phyloP scores from a whole-genome alignment of 2,329 filamentous ascomycete genomes.

The Paracamarosporium sp. region DNA sequence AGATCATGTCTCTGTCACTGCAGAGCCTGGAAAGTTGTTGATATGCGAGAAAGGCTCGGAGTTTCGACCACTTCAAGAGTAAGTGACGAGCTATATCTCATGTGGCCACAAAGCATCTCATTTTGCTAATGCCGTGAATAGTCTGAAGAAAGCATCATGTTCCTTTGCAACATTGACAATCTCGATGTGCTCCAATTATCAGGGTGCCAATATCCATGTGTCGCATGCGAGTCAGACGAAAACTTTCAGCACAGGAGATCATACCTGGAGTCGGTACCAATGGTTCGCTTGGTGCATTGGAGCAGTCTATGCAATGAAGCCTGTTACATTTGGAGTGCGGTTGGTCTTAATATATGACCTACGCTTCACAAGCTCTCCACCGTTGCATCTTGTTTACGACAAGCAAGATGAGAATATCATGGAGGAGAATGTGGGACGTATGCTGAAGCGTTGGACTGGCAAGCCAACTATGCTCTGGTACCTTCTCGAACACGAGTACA shows the following conservation, averaged over 20 bases:
- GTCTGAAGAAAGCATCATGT: background rate
- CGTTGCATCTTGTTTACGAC: background rate
- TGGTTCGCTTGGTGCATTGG: background rate
- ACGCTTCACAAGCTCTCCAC: background rate
- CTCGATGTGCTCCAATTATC: background rate
- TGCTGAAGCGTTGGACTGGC: background rate
- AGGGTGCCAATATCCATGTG: slow-evolving; percentile 1
- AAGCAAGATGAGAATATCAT: background rate
- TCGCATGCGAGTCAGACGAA: background rate
- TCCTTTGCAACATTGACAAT: background rate
- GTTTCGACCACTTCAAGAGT: background rate
- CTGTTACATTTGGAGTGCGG: background rate
- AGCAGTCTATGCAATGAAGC: background rate
- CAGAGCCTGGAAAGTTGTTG: background rate
- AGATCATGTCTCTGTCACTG: background rate
- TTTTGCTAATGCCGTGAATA: too few species aligned
- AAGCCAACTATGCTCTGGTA: background rate
- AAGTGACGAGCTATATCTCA: background rate
- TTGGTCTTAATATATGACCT: slow-evolving; percentile 1
- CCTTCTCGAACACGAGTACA: background rate
- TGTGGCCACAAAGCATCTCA: too few species aligned
- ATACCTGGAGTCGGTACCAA: background rate
- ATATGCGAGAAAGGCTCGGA: background rate
- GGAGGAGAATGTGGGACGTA: background rate
- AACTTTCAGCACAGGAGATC: background rate